phyloP scores from a whole-genome alignment of 78 protist species.

The Cavenderia fasciculata region DNA sequence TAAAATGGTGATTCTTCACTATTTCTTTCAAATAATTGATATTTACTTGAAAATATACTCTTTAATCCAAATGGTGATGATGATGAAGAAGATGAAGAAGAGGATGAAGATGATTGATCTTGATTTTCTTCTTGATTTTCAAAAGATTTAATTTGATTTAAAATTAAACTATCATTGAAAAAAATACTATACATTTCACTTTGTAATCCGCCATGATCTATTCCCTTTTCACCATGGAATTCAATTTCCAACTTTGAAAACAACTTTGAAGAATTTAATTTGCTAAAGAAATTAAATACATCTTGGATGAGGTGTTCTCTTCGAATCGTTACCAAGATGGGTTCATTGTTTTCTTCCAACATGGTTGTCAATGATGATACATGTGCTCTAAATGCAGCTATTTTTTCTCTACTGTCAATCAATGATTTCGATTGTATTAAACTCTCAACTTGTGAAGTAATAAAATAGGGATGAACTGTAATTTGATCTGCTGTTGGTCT shows the following conservation, averaged over 20 bases:
- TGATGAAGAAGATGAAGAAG: background rate
- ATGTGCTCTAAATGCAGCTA: slow-evolving; percentile 64
- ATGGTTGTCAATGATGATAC: slow-evolving; percentile 23
- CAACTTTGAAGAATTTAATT: slow-evolving; percentile 18
- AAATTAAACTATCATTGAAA: slow-evolving; percentile 9
- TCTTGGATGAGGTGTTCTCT: slow-evolving; percentile 4
- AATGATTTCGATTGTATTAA: slow-evolving; percentile 15
- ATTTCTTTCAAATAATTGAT: slow-evolving; percentile 21
- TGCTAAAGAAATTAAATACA: slow-evolving; percentile 42
- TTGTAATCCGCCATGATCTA: slow-evolving; percentile 56
- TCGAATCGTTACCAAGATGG: background rate
- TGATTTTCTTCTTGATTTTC: background rate
- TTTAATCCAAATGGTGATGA: background rate
- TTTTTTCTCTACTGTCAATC: slow-evolving; percentile 42
- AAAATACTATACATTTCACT: slow-evolving; percentile 58
- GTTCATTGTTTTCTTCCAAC: slow-evolving; percentile 36
- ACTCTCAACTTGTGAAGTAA: slow-evolving; percentile 51
- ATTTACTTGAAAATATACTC: slow-evolving; percentile 55
- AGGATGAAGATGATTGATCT: background rate
- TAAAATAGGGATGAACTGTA: slow-evolving; percentile 69
- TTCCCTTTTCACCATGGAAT: slow-evolving; percentile 61
- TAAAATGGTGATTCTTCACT: slow-evolving; percentile 35
- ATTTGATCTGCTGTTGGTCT: slow-evolving; percentile 59
- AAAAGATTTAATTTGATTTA: background rate
- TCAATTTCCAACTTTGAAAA: slow-evolving; percentile 32